Conservation (phyloP, 139 green algal species). For the Chlamydomonas sphaeroides region DNA sequence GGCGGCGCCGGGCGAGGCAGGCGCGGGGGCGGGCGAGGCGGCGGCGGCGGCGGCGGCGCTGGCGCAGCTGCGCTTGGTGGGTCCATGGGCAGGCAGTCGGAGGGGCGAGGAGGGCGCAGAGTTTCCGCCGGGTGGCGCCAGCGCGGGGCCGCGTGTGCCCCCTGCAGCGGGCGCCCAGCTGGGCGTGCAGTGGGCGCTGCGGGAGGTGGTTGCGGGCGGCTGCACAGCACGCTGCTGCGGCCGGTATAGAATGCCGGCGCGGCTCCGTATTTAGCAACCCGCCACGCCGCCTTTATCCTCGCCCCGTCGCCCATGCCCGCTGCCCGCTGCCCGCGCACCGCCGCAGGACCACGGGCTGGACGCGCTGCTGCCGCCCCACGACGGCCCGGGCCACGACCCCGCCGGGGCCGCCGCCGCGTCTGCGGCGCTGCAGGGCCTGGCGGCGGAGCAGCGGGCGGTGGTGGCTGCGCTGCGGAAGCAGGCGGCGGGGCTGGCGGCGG, state of each 20-base stretch:
- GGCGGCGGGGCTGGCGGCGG: slow-evolving; percentile 10
- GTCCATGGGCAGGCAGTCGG: too few species aligned
- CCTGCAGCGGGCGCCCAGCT: too few species aligned
- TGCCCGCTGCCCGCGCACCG: not conserved
- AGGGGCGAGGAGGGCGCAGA: too few species aligned
- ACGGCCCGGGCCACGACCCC: not conserved
- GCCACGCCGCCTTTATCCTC: too few species aligned
- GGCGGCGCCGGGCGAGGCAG: not conserved
- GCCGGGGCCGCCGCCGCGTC: not conserved
- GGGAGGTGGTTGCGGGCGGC: not conserved
- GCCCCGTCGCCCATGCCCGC: too few species aligned
- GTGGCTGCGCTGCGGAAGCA: not conserved
- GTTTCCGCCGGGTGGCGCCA: too few species aligned
- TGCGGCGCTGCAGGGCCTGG: not conserved
- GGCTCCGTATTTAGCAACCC: not conserved
- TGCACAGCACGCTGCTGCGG: not conserved
- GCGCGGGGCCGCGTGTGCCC: too few species aligned
- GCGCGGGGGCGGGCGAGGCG: not conserved
- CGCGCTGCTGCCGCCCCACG: not conserved
- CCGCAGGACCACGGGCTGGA: too few species aligned
- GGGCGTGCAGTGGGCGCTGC: too few species aligned
- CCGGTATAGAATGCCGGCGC: not conserved
- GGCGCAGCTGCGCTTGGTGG: not conserved
- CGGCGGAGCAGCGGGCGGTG: not conserved
- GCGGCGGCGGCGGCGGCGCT: not conserved